phyloP scores from a whole-genome alignment of 495 filamentous ascomycete species.

The Neurospora pannonica region DNA sequence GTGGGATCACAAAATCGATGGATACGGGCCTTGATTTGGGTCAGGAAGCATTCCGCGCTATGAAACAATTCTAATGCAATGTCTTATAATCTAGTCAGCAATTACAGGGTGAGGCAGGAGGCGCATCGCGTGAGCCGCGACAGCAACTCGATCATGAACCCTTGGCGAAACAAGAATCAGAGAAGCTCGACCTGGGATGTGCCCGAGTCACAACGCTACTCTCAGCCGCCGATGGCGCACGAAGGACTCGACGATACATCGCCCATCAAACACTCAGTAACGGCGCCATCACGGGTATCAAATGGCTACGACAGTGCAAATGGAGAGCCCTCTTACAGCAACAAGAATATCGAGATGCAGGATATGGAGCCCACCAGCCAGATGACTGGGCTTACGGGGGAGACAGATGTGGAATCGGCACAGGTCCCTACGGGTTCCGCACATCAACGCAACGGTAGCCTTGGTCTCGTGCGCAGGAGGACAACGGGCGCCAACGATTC shows the following conservation, averaged over 20 bases:
- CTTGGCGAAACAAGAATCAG: conserved; percentile 23
- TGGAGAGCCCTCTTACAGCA: background rate
- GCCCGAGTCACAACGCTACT: background rate
- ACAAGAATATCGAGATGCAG: background rate
- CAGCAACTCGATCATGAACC: conserved; percentile 18
- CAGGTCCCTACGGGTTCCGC: background rate
- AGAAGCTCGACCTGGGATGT: conserved; percentile 9
- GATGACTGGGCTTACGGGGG: background rate
- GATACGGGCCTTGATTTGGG: background rate
- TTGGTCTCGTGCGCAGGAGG: background rate
- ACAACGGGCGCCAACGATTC: background rate
- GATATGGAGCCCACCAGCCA: conserved; percentile 3
- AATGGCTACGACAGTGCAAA: background rate
- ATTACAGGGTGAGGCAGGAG: conserved; percentile 20
- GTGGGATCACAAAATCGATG: background rate
- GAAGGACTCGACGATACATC: background rate
- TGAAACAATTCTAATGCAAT: conserved; percentile 19
- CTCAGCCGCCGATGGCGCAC: background rate
- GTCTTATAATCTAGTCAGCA: conserved; percentile 23
- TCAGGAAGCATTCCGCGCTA: background rate
- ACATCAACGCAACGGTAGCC: background rate
- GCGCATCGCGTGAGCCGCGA: conserved; percentile 24
- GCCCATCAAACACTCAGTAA: conserved; percentile 6
- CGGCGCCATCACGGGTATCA: conserved; percentile 2
- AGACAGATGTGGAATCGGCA: conserved; percentile 1